These are phyloP conservation scores for Paraphoma sp. DNA, from an alignment of 2,329 filamentous ascomycete genomes.

Conservation along the genomic window DNA sequence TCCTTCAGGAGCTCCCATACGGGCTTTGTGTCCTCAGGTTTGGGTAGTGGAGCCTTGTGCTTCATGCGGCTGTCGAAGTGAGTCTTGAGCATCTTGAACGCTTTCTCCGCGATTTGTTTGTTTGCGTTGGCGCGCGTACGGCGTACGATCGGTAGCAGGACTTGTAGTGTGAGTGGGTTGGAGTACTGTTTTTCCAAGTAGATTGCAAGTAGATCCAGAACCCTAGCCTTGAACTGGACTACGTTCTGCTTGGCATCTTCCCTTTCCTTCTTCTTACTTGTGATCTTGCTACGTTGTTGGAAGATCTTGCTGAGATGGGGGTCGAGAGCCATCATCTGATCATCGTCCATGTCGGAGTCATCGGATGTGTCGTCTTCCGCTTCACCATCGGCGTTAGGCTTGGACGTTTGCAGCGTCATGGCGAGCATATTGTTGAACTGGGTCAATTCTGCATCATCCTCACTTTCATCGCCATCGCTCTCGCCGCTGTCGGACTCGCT, in stretches of 20 bases:
- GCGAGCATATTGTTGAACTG: conserved; percentile 78
- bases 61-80: conserved; percentile 70
- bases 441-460: conserved; percentile 61
- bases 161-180: conserved; percentile 69
- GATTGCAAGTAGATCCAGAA: conserved; percentile 85
- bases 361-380: conserved; percentile 68
- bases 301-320: conserved; percentile 85
- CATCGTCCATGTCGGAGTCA: conserved; percentile 86
- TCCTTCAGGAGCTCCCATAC: conserved; percentile 66
- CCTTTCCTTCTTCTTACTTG: conserved; percentile 79
- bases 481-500: conserved; percentile 29
- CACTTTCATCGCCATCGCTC: conserved; percentile 32
- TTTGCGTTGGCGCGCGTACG: conserved; percentile 78
- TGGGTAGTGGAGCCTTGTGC: conserved; percentile 53
- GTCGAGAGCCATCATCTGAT: conserved; percentile 92
- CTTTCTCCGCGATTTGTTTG: conserved; percentile 77
- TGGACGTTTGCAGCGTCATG: conserved; percentile 72
- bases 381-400: conserved; percentile 64
- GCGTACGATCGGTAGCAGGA: conserved; percentile 78
- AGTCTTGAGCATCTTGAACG: conserved; percentile 72
- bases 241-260: conserved; percentile 89
- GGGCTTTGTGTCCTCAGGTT: conserved; percentile 52
- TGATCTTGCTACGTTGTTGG: conserved; percentile 71
- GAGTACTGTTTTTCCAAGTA: conserved; percentile 81
- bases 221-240: conserved; percentile 92